Percentiles rank a stretch among this genome's conserved stretches.
Evolutionary conservation across 306 rosid genomes (phyloP).

Genomic region (Phaseolus lunatus): DNA sequence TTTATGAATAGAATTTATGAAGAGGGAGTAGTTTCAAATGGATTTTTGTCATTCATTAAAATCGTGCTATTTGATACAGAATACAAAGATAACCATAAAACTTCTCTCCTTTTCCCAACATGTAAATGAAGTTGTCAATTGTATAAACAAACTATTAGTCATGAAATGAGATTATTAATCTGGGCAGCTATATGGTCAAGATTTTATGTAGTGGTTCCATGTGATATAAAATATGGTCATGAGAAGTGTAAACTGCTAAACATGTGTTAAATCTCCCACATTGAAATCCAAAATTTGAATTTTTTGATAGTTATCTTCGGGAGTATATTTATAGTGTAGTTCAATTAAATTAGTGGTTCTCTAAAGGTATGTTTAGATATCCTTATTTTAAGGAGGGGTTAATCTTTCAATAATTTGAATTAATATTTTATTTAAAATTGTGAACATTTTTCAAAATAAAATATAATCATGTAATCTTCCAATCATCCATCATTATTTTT

Average conservation of each 20-base stretch:
- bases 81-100: constrained; percentile 19
- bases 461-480: neutral
- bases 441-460: constrained; percentile 2
- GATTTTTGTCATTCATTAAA: constrained; percentile 22
- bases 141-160: constrained; percentile 31
- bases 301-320: neutral
- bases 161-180: neutral
- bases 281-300: constrained; percentile 3
- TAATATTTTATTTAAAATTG: neutral
- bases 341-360: constrained; percentile 32
- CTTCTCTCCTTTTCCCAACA: constrained; percentile 4
- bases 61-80: constrained; percentile 18
- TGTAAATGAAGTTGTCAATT: neutral
- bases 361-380: neutral
- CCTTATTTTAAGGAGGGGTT: neutral
- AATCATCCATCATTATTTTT: neutral
- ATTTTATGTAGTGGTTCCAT: neutral
- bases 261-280: constrained; percentile 17
- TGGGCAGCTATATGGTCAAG: constrained; percentile 15
- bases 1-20: neutral
- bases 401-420: constrained; percentile 7
- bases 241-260: constrained; percentile 27
- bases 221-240: constrained; percentile 34
- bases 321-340: constrained; percentile 21
- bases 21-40: constrained; percentile 7